Conservation (phyloP, 768 basidiomycete species). For the Rossbeevera mucosa region DNA sequence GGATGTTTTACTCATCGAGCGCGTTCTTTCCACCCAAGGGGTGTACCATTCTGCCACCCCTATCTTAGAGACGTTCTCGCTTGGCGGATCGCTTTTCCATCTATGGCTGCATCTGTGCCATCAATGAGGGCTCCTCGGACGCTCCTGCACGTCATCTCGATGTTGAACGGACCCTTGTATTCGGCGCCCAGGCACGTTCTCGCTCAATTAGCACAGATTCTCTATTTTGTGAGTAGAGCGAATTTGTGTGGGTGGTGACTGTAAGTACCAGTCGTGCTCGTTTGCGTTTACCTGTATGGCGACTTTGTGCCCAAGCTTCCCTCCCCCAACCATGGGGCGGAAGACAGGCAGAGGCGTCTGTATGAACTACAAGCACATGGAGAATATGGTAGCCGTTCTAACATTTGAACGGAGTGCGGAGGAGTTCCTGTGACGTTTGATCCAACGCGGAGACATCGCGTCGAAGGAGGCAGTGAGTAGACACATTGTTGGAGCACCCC, state of each 20-base stretch:
- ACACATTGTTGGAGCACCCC: neutral
- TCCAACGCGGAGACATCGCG: neutral
- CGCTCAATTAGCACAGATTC: conserved; percentile 1
- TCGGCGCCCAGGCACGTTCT: neutral
- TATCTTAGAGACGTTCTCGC: neutral
- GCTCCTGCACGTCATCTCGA: neutral
- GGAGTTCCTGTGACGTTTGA: conserved; percentile 4
- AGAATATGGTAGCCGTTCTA: conserved; percentile 1
- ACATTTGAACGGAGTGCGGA: conserved; percentile 12
- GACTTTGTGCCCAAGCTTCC: neutral
- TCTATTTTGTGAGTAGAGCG: conserved; percentile 7
- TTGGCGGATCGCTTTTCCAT: conserved; percentile 1
- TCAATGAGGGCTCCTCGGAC: neutral
- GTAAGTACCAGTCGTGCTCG: conserved; percentile 10
- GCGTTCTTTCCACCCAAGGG: conserved; percentile 10
- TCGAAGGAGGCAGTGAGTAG: conserved; percentile 6
- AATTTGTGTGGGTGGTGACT: conserved; percentile 10
- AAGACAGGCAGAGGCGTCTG: neutral
- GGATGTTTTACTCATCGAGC: conserved; percentile 10
- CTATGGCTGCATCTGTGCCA: conserved; percentile 8
- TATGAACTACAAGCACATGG: neutral
- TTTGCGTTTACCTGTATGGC: conserved; percentile 12
- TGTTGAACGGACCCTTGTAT: neutral
- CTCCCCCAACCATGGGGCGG: neutral
- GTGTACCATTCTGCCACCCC: conserved; percentile 2